Percentiles rank a stretch among this genome's conserved stretches.
Conservation (phyloP, 163 green algal species). For the Chlamydomonas reinhardtii region DNA sequence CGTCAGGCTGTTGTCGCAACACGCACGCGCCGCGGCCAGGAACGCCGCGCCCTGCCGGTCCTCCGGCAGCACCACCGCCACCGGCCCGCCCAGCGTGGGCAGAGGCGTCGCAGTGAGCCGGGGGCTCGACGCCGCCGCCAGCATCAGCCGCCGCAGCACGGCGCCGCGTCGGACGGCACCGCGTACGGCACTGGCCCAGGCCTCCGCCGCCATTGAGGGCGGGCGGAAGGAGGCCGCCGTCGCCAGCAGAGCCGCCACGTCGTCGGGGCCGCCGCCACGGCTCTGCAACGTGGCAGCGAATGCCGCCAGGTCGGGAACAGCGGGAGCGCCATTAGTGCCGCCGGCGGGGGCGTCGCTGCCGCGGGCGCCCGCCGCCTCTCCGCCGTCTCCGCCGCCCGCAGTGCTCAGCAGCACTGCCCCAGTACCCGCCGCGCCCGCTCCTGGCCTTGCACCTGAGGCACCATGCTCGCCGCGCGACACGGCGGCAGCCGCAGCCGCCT, state of each 20-base stretch:
- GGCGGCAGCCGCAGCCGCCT: too few relatives aligned
- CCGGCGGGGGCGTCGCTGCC: neutral
- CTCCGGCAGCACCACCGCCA: constrained; percentile 68
- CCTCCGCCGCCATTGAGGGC: neutral
- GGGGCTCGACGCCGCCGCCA: constrained; percentile 57
- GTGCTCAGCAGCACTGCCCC: too few relatives aligned
- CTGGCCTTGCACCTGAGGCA: too few relatives aligned
- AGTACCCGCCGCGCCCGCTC: too few relatives aligned
- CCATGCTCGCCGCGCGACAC: too few relatives aligned
- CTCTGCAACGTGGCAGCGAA: constrained; percentile 24
- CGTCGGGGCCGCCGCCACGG: constrained; percentile 12
- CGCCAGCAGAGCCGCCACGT: neutral
- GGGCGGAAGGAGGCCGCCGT: neutral
- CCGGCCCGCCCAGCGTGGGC: constrained; percentile 63
- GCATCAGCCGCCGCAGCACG: constrained; percentile 1
- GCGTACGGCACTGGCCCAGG: neutral
- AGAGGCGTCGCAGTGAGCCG: neutral
- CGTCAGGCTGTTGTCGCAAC: constrained; percentile 52
- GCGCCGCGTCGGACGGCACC: neutral
- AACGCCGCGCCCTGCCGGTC: constrained; percentile 68
- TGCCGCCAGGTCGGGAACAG: constrained; percentile 50
- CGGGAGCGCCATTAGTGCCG: constrained; percentile 23
- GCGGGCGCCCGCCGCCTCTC: constrained; percentile 27
- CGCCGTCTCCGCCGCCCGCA: constrained; percentile 35
- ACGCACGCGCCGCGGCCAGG: constrained; percentile 56